A percentile compares a stretch with the other conserved stretches of the same genome.
These are phyloP conservation scores for Kwoniella sp. DNA, from an alignment of 768 basidiomycete genomes.

Conservation along the genomic window DNA sequence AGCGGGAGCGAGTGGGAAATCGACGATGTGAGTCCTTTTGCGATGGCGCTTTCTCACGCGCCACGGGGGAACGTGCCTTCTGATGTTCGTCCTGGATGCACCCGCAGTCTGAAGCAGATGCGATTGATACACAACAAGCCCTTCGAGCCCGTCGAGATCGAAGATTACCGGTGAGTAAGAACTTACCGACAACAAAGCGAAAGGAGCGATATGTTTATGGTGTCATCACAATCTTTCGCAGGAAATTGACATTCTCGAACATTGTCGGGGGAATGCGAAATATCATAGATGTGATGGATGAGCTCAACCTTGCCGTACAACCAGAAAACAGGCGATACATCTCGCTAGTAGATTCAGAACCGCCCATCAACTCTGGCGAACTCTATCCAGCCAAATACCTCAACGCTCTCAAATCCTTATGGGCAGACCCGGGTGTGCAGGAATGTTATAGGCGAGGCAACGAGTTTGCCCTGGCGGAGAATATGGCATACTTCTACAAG, in stretches of 20 bases:
- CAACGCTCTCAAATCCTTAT: conserved; percentile 70
- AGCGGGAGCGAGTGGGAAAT: conserved; percentile 92
- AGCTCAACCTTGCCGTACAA: conserved; percentile 75
- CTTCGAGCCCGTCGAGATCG: conserved; percentile 79
- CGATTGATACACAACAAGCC: conserved; percentile 86
- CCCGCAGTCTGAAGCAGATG: conserved; percentile 73
- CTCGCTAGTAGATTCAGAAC: conserved; percentile 67
- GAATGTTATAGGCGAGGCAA: conserved; percentile 79
- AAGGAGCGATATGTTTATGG: neutral
- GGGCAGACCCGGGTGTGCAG: conserved; percentile 75
- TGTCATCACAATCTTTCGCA: neutral
- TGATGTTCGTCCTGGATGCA: neutral
- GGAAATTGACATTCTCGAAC: conserved; percentile 92
- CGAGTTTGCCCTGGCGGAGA: conserved; percentile 88
- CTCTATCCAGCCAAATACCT: conserved; percentile 72
- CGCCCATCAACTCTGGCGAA: conserved; percentile 77
- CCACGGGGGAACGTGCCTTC: neutral
- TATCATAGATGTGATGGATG: conserved; percentile 84
- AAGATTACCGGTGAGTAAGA: conserved; percentile 63
- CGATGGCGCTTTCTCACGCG: neutral
- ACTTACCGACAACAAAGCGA: neutral
- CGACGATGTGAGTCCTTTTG: conserved; percentile 63
- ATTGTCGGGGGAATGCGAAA: conserved; percentile 80
- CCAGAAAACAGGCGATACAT: conserved; percentile 65
- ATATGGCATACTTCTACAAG: conserved; percentile 67